phyloP scores from a whole-genome alignment of 2,329 filamentous ascomycete genomes.

The Colletotrichum tropicicola region DNA sequence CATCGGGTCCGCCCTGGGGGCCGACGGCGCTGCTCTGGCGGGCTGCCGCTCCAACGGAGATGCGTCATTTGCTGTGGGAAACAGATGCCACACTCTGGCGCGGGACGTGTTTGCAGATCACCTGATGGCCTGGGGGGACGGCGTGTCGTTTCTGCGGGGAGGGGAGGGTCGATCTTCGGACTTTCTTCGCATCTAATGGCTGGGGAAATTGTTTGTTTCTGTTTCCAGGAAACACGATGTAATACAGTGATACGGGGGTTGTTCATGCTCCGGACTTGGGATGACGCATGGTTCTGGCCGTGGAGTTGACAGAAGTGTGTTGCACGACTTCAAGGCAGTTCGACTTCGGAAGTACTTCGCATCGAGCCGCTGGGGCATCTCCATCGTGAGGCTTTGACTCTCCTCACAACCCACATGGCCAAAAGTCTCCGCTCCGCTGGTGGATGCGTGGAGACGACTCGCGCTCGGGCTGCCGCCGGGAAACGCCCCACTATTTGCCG shows the following conservation, averaged over 20 bases:
- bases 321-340: too few species aligned
- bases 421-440: constrained; percentile 17
- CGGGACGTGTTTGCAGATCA: neutral
- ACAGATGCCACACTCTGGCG: neutral
- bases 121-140: neutral
- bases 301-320: too few species aligned
- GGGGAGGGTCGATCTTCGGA: neutral
- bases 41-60: constrained; percentile 1
- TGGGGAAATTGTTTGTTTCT: neutral
- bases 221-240: neutral
- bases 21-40: too few species aligned
- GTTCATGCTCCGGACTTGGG: too few species aligned
- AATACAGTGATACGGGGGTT: too few species aligned
- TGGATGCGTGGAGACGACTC: constrained; percentile 26
- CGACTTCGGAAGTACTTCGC: constrained; percentile 23
- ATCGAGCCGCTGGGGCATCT: neutral
- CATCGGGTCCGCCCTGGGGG: too few species aligned
- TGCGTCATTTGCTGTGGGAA: neutral
- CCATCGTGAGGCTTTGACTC: neutral
- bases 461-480: neutral
- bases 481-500: neutral
- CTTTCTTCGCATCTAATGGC: neutral
- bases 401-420: constrained; percentile 4
- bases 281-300: constrained; percentile 4
- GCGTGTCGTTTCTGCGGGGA: neutral